Evolutionary conservation across 805 yeast species (phyloP).

Genomic region (Saccharomycopsis schoenii): DNA sequence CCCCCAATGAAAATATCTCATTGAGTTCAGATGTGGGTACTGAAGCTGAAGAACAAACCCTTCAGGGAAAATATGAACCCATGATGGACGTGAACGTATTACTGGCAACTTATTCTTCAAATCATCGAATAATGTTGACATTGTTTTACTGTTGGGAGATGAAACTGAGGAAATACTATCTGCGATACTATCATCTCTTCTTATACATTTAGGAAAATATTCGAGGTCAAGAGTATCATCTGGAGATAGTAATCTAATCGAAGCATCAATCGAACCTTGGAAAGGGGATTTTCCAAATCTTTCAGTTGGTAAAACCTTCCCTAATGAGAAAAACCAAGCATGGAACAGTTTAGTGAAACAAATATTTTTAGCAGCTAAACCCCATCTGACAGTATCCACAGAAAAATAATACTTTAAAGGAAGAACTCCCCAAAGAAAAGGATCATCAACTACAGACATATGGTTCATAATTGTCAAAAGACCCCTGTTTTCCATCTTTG

Average conservation of each 20-base stretch:
- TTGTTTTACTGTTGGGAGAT: not conserved
- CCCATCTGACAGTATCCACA: conserved; percentile 76
- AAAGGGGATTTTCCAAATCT: conserved; percentile 91
- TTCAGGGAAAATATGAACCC: conserved; percentile 95
- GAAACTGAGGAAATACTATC: not conserved
- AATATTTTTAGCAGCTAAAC: conserved; percentile 85
- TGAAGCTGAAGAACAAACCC: conserved; percentile 82
- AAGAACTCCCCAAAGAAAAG: conserved; percentile 76
- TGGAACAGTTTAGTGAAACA: conserved; percentile 56
- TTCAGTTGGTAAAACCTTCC: conserved; percentile 79
- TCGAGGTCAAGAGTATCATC: conserved; percentile 49
- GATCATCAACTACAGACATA: conserved; percentile 88
- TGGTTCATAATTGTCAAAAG: conserved; percentile 85
- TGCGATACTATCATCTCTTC: not conserved
- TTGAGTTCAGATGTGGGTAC: conserved; percentile 72
- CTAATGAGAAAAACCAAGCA: conserved; percentile 66
- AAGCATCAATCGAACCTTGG: conserved; percentile 84
- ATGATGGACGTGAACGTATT: conserved; percentile 54
- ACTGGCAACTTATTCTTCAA: conserved; percentile 32
- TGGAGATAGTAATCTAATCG: conserved; percentile 67
- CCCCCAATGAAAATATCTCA: conserved; percentile 97
- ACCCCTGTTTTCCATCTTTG: conserved; percentile 61
- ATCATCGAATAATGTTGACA: not conserved
- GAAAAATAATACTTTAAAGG: conserved; percentile 60
- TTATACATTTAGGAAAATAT: conserved; percentile 24